phyloP scores from a whole-genome alignment of 2,329 filamentous ascomycete species.

The Coleophoma crateriformis region DNA sequence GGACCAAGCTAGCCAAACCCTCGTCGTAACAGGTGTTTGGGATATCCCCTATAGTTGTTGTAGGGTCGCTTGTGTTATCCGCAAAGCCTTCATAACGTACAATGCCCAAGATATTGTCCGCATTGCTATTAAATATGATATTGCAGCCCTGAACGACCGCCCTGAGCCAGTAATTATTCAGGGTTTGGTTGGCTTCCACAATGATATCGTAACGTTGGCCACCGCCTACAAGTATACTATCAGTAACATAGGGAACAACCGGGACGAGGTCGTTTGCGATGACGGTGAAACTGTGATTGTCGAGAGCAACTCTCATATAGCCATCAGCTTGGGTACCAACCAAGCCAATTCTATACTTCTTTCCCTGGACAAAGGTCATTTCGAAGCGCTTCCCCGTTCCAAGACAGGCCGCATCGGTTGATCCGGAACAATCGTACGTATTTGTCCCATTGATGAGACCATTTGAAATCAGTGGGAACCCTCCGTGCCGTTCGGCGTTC shows the following conservation, averaged over 20 bases:
- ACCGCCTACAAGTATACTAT: conserved; percentile 34
- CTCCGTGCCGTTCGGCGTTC: conserved; percentile 1
- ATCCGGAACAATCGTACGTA: conserved; percentile 2
- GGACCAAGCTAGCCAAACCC: conserved; percentile 12
- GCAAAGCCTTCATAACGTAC: conserved; percentile 37
- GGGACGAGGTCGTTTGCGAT: conserved; percentile 50
- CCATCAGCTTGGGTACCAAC: conserved; percentile 37
- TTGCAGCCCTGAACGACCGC: conserved; percentile 46
- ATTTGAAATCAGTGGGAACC: conserved; percentile 8
- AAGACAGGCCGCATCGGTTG: conserved; percentile 14
- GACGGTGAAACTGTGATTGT: conserved; percentile 49
- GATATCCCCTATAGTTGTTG: conserved; percentile 6
- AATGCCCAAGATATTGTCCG: conserved; percentile 40
- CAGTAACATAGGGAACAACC: conserved; percentile 43
- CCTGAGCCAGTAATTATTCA: conserved; percentile 51
- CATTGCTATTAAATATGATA: conserved; percentile 36
- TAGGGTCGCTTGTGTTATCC: conserved; percentile 26
- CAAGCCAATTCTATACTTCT: conserved; percentile 36
- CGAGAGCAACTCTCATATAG: conserved; percentile 37
- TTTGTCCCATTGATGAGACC: conserved; percentile 5
- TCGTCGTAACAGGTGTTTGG: conserved; percentile 19
- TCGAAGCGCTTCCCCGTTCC: conserved; percentile 27
- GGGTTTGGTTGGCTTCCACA: conserved; percentile 31
- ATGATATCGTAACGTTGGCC: conserved; percentile 33
- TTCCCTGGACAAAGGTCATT: conserved; percentile 29